A percentile compares a stretch with the other conserved stretches of the same genome.
phyloP scores from a whole-genome alignment of 2,329 filamentous ascomycete species.

The Dothideomycetes sp. region DNA sequence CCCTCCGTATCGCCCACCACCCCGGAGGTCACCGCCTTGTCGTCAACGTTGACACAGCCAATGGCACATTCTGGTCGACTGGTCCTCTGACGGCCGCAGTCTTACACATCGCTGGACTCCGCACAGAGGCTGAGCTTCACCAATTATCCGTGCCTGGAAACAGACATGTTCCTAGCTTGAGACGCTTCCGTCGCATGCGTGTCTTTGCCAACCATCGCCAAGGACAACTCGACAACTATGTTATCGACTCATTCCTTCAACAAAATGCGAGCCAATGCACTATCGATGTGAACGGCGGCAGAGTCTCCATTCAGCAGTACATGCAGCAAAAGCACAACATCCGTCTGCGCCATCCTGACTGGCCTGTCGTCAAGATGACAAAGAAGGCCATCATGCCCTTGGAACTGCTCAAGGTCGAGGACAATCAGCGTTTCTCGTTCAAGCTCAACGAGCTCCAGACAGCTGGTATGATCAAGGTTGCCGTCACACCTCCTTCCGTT shows the following conservation, averaged over 20 bases:
- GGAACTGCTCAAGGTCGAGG: slow-evolving; percentile 44
- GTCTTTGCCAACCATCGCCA: slow-evolving; percentile 34
- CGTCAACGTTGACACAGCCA: slow-evolving; percentile 84
- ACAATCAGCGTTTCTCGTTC: slow-evolving; percentile 48
- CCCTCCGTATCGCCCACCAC: slow-evolving; percentile 62
- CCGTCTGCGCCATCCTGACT: slow-evolving; percentile 33
- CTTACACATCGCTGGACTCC: slow-evolving; percentile 23
- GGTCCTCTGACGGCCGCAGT: slow-evolving; percentile 30
- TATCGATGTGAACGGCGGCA: slow-evolving; percentile 30
- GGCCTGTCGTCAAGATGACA: slow-evolving; percentile 52
- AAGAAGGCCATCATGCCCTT: slow-evolving; percentile 47
- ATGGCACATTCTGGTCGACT: slow-evolving; percentile 74
- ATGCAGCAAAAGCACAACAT: slow-evolving; percentile 45
- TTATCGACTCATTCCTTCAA: slow-evolving; percentile 41
- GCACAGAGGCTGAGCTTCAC: slow-evolving; percentile 22
- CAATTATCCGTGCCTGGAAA: slow-evolving; percentile 9
- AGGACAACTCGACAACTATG: slow-evolving; percentile 36
- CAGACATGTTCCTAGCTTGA: slow-evolving; percentile 24
- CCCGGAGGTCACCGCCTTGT: slow-evolving; percentile 53
- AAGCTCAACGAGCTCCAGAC: slow-evolving; percentile 60
- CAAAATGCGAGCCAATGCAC: slow-evolving; percentile 36
- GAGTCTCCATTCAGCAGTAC: slow-evolving; percentile 48
- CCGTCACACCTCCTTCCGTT: slow-evolving; percentile 64
- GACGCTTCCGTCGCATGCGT: slow-evolving; percentile 33
- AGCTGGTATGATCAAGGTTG: slow-evolving; percentile 82